Evolutionary conservation across 805 yeast species (phyloP), one percentile per base, ranked within the genome.

Genomic region (Candida ulmi): DNA sequence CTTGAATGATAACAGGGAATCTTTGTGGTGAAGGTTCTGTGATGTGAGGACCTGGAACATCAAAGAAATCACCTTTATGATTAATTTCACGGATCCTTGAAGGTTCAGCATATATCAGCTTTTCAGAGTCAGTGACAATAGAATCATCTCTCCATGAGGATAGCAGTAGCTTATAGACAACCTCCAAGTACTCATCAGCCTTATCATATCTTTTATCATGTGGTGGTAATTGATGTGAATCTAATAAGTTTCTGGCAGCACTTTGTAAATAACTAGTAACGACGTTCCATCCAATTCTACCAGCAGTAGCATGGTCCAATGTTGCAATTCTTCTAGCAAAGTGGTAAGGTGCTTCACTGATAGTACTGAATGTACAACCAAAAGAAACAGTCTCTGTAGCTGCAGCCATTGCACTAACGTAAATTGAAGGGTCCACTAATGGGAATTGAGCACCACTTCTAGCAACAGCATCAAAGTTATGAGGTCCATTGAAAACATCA

Each of bases 271-370:
- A 62, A 8, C 65, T 60, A 15, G 66, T 57, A 16, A 65, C 69
- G 12, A 65, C 54, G 41, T 65, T 65, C 69, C 69, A 65, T 18
- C 69, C 69, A 41, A 65, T 41, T 45, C 69, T 53, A 12, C 70
- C 69, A 17, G 15, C 23, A 17, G 36, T 33, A 8, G 36, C 36
- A 24, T 33, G 36, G 12, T 33, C 36, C 11, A 33, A 51, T 2
- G 70, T 64, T 11, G 68, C 63, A 33, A 64, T 45, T 35, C 68
- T 48, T 46, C 68, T 50, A 16, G 66, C 59, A 24, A 63, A 57
- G 39, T 54, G 62, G 35, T 60, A 63, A 1, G 69, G 69, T 5
- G 57, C 57, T 35, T 65, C 70, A 40, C 65, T 62, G 28, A 66
- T 60, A 11, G 69, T 65, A 21, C 62, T 51, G 32, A 60, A 60